Evolutionary conservation across 2,329 filamentous ascomycete species (phyloP).

Genomic region (Fusarium sp.): DNA sequence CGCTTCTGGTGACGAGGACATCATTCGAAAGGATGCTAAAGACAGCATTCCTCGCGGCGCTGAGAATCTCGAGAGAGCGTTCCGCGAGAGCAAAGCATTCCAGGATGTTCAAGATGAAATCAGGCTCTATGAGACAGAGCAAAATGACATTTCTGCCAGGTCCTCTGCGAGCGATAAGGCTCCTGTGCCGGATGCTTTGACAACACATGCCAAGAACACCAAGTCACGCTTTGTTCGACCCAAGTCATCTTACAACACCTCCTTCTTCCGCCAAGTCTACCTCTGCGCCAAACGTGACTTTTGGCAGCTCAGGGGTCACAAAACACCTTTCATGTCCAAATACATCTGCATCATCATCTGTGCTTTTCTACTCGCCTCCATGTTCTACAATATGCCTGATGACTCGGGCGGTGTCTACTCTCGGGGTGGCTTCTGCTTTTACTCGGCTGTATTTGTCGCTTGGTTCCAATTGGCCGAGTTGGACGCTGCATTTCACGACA

Average conservation of each 20-base stretch:
- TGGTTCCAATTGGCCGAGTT: conserved; percentile 83
- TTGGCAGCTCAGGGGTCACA: conserved; percentile 83
- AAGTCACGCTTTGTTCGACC: conserved; percentile 78
- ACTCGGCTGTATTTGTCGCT: conserved; percentile 64
- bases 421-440: conserved; percentile 62
- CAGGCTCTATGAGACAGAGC: conserved; percentile 72
- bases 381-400: conserved; percentile 79
- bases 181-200: too few relatives aligned
- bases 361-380: conserved; percentile 79
- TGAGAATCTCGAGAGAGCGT: conserved; percentile 75
- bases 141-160: too few relatives aligned
- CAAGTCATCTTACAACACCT: conserved; percentile 81
- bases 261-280: conserved; percentile 78
- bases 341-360: conserved; percentile 83
- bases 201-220: conserved; percentile 68
- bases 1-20: conserved; percentile 65
- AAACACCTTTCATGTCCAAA: conserved; percentile 81
- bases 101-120: conserved; percentile 71
- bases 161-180: too few relatives aligned
- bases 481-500: conserved; percentile 80
- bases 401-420: conserved; percentile 75
- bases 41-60: conserved; percentile 75
- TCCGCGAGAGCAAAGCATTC: conserved; percentile 72
- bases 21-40: too few relatives aligned
- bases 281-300: conserved; percentile 80